phyloP scores from a whole-genome alignment of 805 yeast species.

The Nematodospora valgi region DNA sequence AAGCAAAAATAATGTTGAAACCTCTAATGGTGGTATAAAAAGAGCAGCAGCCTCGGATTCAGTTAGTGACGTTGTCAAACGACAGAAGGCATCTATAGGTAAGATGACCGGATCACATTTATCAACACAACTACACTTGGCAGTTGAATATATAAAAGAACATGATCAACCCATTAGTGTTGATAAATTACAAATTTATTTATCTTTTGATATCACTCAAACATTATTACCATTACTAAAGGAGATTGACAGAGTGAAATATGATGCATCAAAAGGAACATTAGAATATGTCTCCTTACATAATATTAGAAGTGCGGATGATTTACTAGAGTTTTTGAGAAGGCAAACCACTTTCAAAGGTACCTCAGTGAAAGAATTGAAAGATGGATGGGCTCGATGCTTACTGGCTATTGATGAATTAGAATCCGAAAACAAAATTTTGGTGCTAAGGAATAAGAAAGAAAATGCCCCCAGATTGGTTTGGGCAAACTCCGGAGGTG shows the following conservation, averaged over 20 bases:
- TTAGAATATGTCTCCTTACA: slow-evolving; percentile 86
- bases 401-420: slow-evolving; percentile 71
- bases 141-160: slow-evolving; percentile 82
- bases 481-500: slow-evolving; percentile 85
- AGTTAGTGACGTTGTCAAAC: slow-evolving; percentile 32
- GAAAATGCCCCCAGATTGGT: slow-evolving; percentile 90
- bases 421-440: slow-evolving; percentile 70
- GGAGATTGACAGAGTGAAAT: slow-evolving; percentile 73
- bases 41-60: slow-evolving; percentile 18
- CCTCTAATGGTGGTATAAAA: slow-evolving; percentile 9
- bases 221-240: slow-evolving; percentile 69
- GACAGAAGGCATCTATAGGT: slow-evolving; percentile 23
- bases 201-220: slow-evolving; percentile 57
- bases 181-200: slow-evolving; percentile 60
- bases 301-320: slow-evolving; percentile 79
- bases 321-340: slow-evolving; percentile 67
- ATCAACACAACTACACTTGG: slow-evolving; percentile 84
- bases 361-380: slow-evolving; percentile 70
- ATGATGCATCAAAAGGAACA: slow-evolving; percentile 57
- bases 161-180: slow-evolving; percentile 69
- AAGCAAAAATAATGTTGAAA: slow-evolving; percentile 4
- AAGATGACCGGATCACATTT: slow-evolving; percentile 55
- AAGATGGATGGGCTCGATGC: slow-evolving; percentile 96
- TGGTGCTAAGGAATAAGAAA: slow-evolving; percentile 87
- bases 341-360: slow-evolving; percentile 87